phyloP scores from a whole-genome alignment of 169 alveolate species.

The Plasmodium falciparum region DNA sequence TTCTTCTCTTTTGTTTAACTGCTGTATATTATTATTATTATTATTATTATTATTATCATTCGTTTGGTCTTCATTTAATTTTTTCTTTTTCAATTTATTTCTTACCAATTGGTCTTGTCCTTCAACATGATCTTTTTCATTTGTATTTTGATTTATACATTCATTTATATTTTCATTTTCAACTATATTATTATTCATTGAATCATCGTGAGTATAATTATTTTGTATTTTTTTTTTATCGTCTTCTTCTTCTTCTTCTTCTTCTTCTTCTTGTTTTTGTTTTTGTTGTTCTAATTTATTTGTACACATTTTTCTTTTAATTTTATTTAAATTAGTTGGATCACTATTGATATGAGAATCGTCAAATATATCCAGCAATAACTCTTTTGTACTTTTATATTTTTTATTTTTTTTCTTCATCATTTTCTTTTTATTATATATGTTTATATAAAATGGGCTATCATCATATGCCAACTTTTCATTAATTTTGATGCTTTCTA shows the following conservation, averaged over 20 bases:
- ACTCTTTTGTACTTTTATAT: background rate
- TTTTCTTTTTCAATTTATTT: slow-evolving; percentile 11
- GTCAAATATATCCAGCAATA: background rate
- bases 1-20: slow-evolving; percentile 48
- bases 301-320: slow-evolving; percentile 32
- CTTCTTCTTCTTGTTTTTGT: slow-evolving; percentile 8
- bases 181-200: background rate
- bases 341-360: background rate
- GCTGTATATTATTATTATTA: background rate
- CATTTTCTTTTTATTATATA: slow-evolving; percentile 38
- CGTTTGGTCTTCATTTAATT: background rate
- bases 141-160: background rate
- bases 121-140: background rate
- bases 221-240: slow-evolving; percentile 2
- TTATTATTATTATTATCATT: background rate
- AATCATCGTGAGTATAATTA: background rate
- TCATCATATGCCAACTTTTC: slow-evolving; percentile 68
- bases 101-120: background rate
- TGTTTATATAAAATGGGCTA: slow-evolving; percentile 68
- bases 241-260: slow-evolving; percentile 1
- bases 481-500: slow-evolving; percentile 63
- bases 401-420: background rate
- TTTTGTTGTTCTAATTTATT: background rate
- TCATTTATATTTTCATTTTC: slow-evolving; percentile 6
- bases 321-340: slow-evolving; percentile 10